Conservation (phyloP, 2,329 filamentous ascomycete species). For the Cercospora nicotianae region DNA sequence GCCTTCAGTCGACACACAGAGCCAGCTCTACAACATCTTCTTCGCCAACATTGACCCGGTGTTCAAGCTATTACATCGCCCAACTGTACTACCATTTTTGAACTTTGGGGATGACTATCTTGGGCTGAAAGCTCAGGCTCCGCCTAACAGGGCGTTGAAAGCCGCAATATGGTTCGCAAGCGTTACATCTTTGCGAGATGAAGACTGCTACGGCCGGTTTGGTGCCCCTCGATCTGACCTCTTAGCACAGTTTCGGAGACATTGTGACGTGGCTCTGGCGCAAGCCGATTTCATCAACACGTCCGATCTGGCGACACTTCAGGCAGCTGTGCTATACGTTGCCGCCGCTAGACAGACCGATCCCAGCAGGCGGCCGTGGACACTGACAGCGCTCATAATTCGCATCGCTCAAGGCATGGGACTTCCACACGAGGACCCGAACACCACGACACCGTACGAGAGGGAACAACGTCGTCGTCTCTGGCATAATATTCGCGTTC, state of each 20-base stretch:
- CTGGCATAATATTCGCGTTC: slow-evolving; percentile 36
- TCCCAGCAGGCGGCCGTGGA: slow-evolving; percentile 35
- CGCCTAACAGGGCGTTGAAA: slow-evolving; percentile 32
- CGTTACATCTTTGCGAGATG: slow-evolving; percentile 34
- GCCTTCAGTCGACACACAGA: slow-evolving; percentile 23
- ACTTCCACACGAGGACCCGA: slow-evolving; percentile 33
- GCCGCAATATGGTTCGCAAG: slow-evolving; percentile 37
- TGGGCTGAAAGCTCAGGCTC: slow-evolving; percentile 26
- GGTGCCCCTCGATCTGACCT: slow-evolving; percentile 23
- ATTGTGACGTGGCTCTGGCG: slow-evolving; percentile 33
- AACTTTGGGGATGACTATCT: slow-evolving; percentile 31
- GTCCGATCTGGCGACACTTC: slow-evolving; percentile 35
- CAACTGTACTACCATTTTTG: slow-evolving; percentile 31
- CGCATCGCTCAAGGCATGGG: slow-evolving; percentile 37
- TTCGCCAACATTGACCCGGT: slow-evolving; percentile 36
- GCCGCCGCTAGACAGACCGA: slow-evolving; percentile 31
- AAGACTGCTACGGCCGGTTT: slow-evolving; percentile 30
- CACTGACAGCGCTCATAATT: slow-evolving; percentile 32
- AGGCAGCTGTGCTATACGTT: slow-evolving; percentile 34
- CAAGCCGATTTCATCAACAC: slow-evolving; percentile 38
- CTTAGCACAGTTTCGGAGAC: slow-evolving; percentile 28
- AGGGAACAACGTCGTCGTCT: slow-evolving; percentile 36
- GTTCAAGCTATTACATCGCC: slow-evolving; percentile 35
- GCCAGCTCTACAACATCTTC: slow-evolving; percentile 29
- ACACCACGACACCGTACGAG: slow-evolving; percentile 30